These are phyloP conservation scores for Byssochlamys sp. DNA, from an alignment of 2,329 filamentous ascomycete species.

Conservation along the genomic window DNA sequence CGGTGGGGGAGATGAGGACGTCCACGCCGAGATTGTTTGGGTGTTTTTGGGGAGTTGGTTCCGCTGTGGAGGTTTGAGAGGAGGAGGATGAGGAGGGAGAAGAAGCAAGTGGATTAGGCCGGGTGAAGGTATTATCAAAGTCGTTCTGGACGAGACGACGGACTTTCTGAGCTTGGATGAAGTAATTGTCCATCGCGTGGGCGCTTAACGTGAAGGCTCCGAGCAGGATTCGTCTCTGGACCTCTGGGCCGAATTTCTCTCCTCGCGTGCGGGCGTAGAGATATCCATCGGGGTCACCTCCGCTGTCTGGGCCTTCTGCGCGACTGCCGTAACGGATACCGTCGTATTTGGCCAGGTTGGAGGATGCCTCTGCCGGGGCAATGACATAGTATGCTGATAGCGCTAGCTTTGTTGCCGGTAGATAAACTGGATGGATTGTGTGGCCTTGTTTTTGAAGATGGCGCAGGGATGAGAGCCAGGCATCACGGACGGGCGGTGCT, in stretches of 20 bases:
- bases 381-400: constrained; percentile 92
- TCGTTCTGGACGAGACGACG: constrained; percentile 74
- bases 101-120: constrained; percentile 54
- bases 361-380: constrained; percentile 87
- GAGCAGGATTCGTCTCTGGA: constrained; percentile 74
- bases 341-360: constrained; percentile 93
- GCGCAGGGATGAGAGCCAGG: constrained; percentile 58
- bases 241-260: constrained; percentile 69
- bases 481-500: constrained; percentile 54
- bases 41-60: not conserved
- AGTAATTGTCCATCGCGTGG: constrained; percentile 89
- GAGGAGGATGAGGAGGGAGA: constrained; percentile 1
- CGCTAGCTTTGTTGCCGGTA: constrained; percentile 75
- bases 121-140: constrained; percentile 68
- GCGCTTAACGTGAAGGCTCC: constrained; percentile 86
- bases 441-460: constrained; percentile 57
- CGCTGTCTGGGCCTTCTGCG: constrained; percentile 39
- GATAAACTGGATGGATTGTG: constrained; percentile 62
- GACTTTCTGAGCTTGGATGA: constrained; percentile 83
- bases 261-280: constrained; percentile 70
- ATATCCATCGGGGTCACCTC: constrained; percentile 41
- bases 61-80: not conserved
- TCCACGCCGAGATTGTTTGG: constrained; percentile 49
- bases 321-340: constrained; percentile 80
- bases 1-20: constrained; percentile 77